These are phyloP conservation scores for Diaporthe longicolla DNA, from an alignment of 2,329 filamentous ascomycete genomes.

Conservation along the genomic window DNA sequence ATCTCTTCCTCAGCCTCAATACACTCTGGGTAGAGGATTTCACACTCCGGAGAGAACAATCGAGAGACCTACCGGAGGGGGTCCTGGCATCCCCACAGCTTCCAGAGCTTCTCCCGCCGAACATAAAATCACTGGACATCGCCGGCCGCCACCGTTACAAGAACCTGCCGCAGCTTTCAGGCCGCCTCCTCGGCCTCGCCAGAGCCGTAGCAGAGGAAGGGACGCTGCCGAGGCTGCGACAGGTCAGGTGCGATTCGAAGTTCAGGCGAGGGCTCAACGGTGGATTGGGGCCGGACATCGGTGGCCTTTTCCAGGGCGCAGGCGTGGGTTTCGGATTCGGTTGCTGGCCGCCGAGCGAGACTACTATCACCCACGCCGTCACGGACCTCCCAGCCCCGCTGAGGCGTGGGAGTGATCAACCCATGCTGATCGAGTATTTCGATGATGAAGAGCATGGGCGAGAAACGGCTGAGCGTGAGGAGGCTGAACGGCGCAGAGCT, in stretches of 20 bases:
- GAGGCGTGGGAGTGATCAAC: background rate
- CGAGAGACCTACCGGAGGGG: too few species aligned
- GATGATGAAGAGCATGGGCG: background rate
- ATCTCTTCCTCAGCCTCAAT: background rate
- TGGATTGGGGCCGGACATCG: background rate
- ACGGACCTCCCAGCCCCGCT: background rate
- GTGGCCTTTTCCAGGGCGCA: background rate
- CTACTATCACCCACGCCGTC: background rate
- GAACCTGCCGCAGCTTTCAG: background rate
- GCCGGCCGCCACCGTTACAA: background rate
- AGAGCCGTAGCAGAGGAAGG: background rate
- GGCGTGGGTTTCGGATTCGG: background rate
- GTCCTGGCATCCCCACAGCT: background rate
- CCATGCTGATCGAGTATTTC: background rate
- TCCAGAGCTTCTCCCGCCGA: background rate
- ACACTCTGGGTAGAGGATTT: background rate
- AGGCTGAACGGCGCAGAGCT: background rate
- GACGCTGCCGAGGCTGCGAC: background rate
- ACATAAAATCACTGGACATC: background rate
- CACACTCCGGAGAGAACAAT: background rate
- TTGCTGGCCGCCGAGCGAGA: slow-evolving; percentile 6
- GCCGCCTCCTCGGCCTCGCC: too few species aligned
- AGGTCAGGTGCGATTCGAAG: slow-evolving; percentile 4
- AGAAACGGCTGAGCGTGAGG: background rate
- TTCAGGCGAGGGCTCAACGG: background rate